Conservation (phyloP, 2,329 filamentous ascomycete genomes). For the Hypomyces rosellus region DNA sequence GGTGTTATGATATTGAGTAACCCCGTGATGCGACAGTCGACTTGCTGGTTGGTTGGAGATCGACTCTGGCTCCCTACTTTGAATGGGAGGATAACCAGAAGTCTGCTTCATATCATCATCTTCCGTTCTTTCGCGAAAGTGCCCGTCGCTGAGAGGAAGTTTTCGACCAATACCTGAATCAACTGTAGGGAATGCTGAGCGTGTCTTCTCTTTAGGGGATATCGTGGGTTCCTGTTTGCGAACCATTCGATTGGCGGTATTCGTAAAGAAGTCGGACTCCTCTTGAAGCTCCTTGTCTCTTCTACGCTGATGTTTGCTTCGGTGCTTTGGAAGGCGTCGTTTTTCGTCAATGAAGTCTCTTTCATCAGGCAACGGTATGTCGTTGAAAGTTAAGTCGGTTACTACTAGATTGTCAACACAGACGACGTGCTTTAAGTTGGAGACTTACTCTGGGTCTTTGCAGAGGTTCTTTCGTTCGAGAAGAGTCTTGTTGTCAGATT, state of each 20-base stretch:
- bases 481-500: conserved; percentile 28
- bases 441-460: conserved; percentile 14
- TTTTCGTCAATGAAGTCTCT: not conserved
- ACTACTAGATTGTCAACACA: conserved; percentile 30
- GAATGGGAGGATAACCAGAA: not conserved
- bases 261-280: conserved; percentile 30
- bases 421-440: not conserved
- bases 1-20: not conserved
- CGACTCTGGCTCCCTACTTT: not conserved
- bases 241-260: not conserved
- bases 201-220: not conserved
- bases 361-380: conserved; percentile 38
- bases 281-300: conserved; percentile 29
- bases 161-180: not conserved
- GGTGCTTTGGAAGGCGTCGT: conserved; percentile 6
- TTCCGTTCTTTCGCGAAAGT: not conserved
- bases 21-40: not conserved
- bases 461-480: conserved; percentile 25
- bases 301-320: conserved; percentile 19
- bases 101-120: not conserved
- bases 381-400: conserved; percentile 46
- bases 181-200: not conserved
- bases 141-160: not conserved
- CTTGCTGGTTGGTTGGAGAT: not conserved
- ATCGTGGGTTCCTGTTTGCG: not conserved